These are phyloP conservation scores for Leccinum barrowsii DNA, from an alignment of 768 basidiomycete genomes.

Conservation along the genomic window DNA sequence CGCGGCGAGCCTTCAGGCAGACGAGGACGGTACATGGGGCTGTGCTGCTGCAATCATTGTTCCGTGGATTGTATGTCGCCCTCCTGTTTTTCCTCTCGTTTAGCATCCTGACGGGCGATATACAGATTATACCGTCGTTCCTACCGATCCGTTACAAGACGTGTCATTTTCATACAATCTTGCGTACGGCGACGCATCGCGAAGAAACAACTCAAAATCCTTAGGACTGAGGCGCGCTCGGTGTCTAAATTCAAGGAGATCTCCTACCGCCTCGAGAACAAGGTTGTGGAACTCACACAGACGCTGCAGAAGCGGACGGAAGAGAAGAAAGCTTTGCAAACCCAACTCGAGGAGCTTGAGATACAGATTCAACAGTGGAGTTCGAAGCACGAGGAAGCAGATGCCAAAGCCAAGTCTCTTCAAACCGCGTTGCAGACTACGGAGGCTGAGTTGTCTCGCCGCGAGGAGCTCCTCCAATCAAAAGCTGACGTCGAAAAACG, in stretches of 20 bases:
- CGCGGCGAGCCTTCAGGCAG: conserved; percentile 57
- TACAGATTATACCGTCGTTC: conserved; percentile 51
- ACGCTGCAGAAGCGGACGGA: conserved; percentile 82
- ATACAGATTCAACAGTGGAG: conserved; percentile 84
- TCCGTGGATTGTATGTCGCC: conserved; percentile 85
- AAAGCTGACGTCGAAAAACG: conserved; percentile 80
- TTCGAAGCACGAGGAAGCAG: conserved; percentile 83
- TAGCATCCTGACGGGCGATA: conserved; percentile 4
- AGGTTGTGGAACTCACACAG: conserved; percentile 98
- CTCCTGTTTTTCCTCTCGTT: conserved; percentile 17
- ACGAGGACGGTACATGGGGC: conserved; percentile 60
- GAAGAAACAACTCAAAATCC: conserved; percentile 74
- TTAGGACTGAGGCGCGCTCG: conserved; percentile 91
- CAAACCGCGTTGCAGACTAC: conserved; percentile 65
- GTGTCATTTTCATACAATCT: conserved; percentile 84
- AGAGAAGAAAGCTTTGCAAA: conserved; percentile 85
- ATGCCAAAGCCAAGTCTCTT: conserved; percentile 67
- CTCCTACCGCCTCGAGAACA: conserved; percentile 96
- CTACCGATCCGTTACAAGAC: conserved; percentile 58
- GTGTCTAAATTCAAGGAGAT: conserved; percentile 99
- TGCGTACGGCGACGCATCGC: conserved; percentile 89
- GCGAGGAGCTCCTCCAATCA: conserved; percentile 67
- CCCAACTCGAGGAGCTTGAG: conserved; percentile 74
- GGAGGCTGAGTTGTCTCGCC: conserved; percentile 66
- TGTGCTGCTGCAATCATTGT: conserved; percentile 70